Percentiles rank a stretch among this genome's conserved stretches.
These are phyloP conservation scores for Ustilago hordei DNA, from an alignment of 1,284 basidiomycete species.

Conservation along the genomic window DNA sequence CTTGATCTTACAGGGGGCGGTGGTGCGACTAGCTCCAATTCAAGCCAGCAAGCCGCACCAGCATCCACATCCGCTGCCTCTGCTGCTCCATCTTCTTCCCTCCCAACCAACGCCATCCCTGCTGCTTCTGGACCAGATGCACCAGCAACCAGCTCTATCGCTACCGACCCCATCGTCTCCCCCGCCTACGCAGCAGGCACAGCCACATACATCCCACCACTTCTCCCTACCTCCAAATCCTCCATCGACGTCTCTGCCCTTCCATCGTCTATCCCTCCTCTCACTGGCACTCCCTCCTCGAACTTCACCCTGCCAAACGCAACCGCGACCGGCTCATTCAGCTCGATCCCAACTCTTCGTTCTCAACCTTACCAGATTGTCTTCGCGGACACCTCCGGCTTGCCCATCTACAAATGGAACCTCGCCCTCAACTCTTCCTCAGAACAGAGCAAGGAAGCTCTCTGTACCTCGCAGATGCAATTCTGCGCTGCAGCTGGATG, in stretches of 20 bases:
- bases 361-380: constrained; percentile 53
- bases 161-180: constrained; percentile 21
- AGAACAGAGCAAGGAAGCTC: constrained; percentile 27
- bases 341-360: constrained; percentile 26
- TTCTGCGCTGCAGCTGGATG: constrained; percentile 64
- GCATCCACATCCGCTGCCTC: constrained; percentile 10
- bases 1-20: constrained; percentile 32
- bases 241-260: constrained; percentile 38
- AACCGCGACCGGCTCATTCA: constrained; percentile 48
- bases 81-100: constrained; percentile 10
- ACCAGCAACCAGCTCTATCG: constrained; percentile 30
- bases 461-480: constrained; percentile 60
- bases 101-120: constrained; percentile 22
- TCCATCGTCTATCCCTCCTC: constrained; percentile 28
- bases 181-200: constrained; percentile 47
- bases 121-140: constrained; percentile 30
- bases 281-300: constrained; percentile 42
- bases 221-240: constrained; percentile 26
- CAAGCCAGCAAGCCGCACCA: constrained; percentile 18
- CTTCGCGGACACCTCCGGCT: constrained; percentile 40
- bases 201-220: constrained; percentile 39
- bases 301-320: constrained; percentile 56
- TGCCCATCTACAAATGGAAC: constrained; percentile 45
- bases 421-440: constrained; percentile 35
- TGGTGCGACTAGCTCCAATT: constrained; percentile 1